Evolutionary conservation across 2,329 filamentous ascomycete species (phyloP), one percentile per base, ranked within the genome.

Genomic region (Xenosphaeropsis pyriputrescens): DNA sequence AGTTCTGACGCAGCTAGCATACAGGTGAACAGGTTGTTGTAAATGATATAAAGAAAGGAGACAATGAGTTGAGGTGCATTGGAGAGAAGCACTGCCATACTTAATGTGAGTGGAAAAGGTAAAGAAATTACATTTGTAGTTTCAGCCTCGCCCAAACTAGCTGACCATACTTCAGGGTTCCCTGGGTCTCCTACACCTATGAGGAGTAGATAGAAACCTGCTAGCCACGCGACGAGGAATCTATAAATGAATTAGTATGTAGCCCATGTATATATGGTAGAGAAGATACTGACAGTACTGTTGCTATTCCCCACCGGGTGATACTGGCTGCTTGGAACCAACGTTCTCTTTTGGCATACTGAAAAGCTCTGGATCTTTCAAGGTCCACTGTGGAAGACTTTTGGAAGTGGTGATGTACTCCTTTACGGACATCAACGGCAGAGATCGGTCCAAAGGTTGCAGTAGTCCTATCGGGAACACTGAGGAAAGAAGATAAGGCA

Each of bases 401-500:
- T 6, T 9, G 4, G 7, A 5, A 9, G 22, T 26, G 22, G 5
- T 3, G 12, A 18, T 18, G 14, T n/a, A 32, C 31, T 32, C 14
- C 9, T 7, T n/a, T 32, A 15, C 17, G 31, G 17, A 32, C 17
- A 7, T 15, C 5, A n/a, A 15, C 11, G 2, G 14, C 31, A 9
- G 17, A 18, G 3, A 32, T 3, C n/a, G 14, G 31, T 32, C 50
- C 47, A 40, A 45, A 35, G 30, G 43, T 41, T 16, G 45, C 36
- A 1, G 53, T 58, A 2, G 44, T 52, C 0, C 39, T 39, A 42
- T 61, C 59, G 0, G 50, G 52, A 4, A 42, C 22, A 16, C 44
- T 45, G 2, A 61, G 43, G 33, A 61, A 63, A 0, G 57, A 59
- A 7, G 52, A 47, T 9, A 61, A 50, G 0, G 53, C 56, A 42